These are phyloP conservation scores for Zancudomyces culisetae DNA, from an alignment of 371 early-diverging fungal genomes.

Conservation along the genomic window DNA sequence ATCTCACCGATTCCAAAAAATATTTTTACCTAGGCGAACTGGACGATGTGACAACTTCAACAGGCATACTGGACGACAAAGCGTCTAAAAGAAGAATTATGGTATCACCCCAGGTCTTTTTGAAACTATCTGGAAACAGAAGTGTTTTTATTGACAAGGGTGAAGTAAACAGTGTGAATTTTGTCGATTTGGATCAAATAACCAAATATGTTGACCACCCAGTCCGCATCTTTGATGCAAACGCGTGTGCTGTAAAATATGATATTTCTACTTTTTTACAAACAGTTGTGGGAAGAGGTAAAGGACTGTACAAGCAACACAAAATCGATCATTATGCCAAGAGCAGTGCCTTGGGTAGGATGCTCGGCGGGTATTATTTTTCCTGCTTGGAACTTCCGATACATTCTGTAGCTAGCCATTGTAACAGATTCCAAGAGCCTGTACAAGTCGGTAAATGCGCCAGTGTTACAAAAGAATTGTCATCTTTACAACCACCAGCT, in stretches of 20 bases:
- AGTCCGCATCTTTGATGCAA: not conserved
- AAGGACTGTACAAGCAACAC: not conserved
- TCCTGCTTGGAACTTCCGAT: not conserved
- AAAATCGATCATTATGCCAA: no score
- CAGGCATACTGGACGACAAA: not conserved
- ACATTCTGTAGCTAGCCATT: not conserved
- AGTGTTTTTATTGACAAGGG: not conserved
- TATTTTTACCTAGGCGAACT: conserved; percentile 12
- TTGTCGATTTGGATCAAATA: not conserved
- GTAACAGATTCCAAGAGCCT: not conserved
- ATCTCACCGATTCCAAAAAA: not conserved
- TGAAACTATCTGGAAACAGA: conserved; percentile 5
- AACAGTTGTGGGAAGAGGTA: not conserved
- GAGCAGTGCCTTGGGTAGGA: not conserved
- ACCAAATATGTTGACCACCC: not conserved
- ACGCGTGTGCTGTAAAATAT: not conserved
- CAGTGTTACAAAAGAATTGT: no score
- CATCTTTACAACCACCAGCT: no score
- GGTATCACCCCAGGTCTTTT: conserved; percentile 15
- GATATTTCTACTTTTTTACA: not conserved
- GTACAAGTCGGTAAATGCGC: no score
- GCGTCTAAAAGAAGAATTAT: conserved; percentile 8
- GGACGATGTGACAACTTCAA: conserved; percentile 9
- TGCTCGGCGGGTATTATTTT: not conserved
- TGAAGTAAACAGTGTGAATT: conserved; percentile 2